Evolutionary conservation across 495 filamentous ascomycete species (phyloP).

Genomic region (Rhizodiscina lignyota): DNA sequence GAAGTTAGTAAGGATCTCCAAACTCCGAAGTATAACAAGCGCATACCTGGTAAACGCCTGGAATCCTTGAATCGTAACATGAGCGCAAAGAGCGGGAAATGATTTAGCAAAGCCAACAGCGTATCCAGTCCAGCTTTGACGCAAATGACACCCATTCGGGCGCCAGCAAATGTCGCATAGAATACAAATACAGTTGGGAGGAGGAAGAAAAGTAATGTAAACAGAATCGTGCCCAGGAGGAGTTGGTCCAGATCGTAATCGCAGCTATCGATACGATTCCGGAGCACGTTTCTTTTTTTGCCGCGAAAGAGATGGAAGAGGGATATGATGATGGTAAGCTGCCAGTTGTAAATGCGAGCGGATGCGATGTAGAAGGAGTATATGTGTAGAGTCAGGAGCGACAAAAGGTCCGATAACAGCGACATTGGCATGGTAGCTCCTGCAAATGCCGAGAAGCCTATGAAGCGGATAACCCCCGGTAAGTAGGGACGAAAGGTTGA

Average conservation of each 20-base stretch:
- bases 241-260: constrained; percentile 98
- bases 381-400: constrained; percentile 84
- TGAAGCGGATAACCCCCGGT: constrained; percentile 76
- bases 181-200: constrained; percentile 91
- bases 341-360: constrained; percentile 95
- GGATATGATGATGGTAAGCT: constrained; percentile 86
- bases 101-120: constrained; percentile 81
- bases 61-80: constrained; percentile 96
- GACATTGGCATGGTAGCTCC: constrained; percentile 96
- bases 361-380: constrained; percentile 96
- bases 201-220: constrained; percentile 89
- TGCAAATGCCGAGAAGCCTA: constrained; percentile 82
- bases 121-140: constrained; percentile 84
- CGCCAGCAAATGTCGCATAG: constrained; percentile 88
- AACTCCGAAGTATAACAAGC: too few relatives aligned
- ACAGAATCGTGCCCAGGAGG: constrained; percentile 88
- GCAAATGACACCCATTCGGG: constrained; percentile 85
- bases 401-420: constrained; percentile 86
- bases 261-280: constrained; percentile 95
- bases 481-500: constrained; percentile 58
- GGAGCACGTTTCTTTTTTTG: constrained; percentile 92
- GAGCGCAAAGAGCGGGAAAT: constrained; percentile 92
- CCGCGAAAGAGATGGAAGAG: constrained; percentile 96
- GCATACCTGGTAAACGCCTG: constrained; percentile 63
- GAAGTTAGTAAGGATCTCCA: too few relatives aligned